Evolutionary conservation across 495 filamentous ascomycete genomes (phyloP), one percentile per base, ranked within the genome.

Genomic region (Platismatia glauca): DNA sequence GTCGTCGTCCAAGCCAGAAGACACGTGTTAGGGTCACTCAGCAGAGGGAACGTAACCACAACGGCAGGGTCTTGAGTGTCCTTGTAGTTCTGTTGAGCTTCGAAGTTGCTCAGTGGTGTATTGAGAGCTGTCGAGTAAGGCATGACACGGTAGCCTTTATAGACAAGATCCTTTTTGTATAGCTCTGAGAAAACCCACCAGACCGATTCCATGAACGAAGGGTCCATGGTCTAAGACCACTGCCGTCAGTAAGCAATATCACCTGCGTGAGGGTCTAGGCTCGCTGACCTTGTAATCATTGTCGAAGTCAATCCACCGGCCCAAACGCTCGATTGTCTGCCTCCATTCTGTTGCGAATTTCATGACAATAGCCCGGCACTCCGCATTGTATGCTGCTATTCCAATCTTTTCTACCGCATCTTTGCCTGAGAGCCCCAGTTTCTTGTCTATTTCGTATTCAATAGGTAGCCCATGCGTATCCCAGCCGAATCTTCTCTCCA

Each of bases 371-470:
- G 89, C 86, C 59, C 86, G 82, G 73, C 94, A 98, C 76, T 97
- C 91, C 58, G 79, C 86, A 72, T 98, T 98, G 79, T 98, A 98
- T 66, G 87, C 87, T 64, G 81, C 90, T 65, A 98, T 85, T 48
- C 95, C 94, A 60, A 97, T 75, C 71, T 93, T 79, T 77, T 87
- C 81, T 50, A 98, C 94, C 16, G 91, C 91, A 58, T 92, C 89
- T 71, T 88, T 86, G 33, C 90, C 94, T 50, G 89, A 90, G 71
- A 96, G 90, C 31, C 88, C 87, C 58, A 96, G 81, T 74, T 95
- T 94, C 84, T 97, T 97, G 81, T 98, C 94, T 67, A 97, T 97
- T 77, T 97, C 94, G 71, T 96, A 89, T 74, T 98, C 94, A 65
- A 98, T 91, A 12, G 94, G 94, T 31, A 98, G 77, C 61, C 94